Conservation (phyloP, 1,284 basidiomycete species). For the Apiotrichum gamsii region DNA sequence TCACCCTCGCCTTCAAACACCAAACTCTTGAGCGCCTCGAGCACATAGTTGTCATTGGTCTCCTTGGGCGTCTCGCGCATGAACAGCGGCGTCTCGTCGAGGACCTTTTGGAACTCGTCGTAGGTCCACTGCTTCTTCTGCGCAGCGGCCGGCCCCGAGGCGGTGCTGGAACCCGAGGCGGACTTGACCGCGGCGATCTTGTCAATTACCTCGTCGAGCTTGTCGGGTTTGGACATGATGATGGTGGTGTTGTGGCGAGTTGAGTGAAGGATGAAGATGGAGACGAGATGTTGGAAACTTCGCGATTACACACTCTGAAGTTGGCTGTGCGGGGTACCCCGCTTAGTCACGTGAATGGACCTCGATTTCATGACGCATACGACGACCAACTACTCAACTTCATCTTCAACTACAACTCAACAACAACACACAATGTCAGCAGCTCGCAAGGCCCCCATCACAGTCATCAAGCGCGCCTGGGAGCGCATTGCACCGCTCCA, state of each 20-base stretch:
- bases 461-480: constrained; percentile 44
- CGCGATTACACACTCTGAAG: background rate
- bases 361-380: no score
- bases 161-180: constrained; percentile 8
- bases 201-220: constrained; percentile 20
- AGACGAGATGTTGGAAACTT: background rate
- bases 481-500: constrained; percentile 71
- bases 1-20: constrained; percentile 86
- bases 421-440: constrained; percentile 1
- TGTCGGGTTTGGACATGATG: background rate
- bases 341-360: no score
- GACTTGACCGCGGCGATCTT: constrained; percentile 16
- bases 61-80: constrained; percentile 77
- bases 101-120: constrained; percentile 32
- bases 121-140: constrained; percentile 32
- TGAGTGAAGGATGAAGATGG: background rate
- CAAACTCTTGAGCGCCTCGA: constrained; percentile 80
- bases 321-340: no score
- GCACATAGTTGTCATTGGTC: constrained; percentile 56
- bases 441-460: constrained; percentile 24
- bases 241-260: background rate
- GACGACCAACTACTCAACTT: no score
- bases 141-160: background rate
- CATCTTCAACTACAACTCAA: background rate
- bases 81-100: constrained; percentile 64